Conservation (phyloP, 768 basidiomycete species). For the Cystofilobasidium bisporidii region DNA sequence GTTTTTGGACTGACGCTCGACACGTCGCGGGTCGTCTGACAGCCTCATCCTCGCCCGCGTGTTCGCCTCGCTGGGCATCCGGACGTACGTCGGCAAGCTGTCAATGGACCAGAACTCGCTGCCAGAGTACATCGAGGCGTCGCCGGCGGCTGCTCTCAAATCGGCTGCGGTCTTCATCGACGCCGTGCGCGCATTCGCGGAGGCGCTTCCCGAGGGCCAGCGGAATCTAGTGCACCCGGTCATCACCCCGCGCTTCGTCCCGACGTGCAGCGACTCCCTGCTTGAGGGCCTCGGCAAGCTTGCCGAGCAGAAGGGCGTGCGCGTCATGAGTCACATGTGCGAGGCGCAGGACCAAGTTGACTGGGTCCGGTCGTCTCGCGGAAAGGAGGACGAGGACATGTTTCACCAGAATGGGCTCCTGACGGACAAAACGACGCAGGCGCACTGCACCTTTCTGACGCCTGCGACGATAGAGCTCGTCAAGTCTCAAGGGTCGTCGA, state of each 20-base stretch:
- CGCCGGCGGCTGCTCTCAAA: slow-evolving; percentile 45
- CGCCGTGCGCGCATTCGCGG: slow-evolving; percentile 44
- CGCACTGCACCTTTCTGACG: slow-evolving; percentile 78
- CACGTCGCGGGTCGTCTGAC: no score
- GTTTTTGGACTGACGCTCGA: no score
- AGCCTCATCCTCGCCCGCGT: slow-evolving; percentile 68
- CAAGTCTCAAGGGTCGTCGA: slow-evolving; percentile 47
- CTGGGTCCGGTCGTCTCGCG: slow-evolving; percentile 55
- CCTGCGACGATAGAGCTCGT: slow-evolving; percentile 49
- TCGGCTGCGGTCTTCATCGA: slow-evolving; percentile 54
- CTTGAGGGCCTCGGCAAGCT: slow-evolving; percentile 55
- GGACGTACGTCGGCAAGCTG: slow-evolving; percentile 79
- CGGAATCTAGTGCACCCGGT: slow-evolving; percentile 55
- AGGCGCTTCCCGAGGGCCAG: slow-evolving; percentile 43
- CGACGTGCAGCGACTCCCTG: slow-evolving; percentile 69
- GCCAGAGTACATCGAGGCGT: slow-evolving; percentile 57
- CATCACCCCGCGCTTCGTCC: slow-evolving; percentile 79
- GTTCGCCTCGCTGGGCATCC: slow-evolving; percentile 61
- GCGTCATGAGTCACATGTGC: slow-evolving; percentile 72
- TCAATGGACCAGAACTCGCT: slow-evolving; percentile 76
- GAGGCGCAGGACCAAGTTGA: slow-evolving; percentile 68
- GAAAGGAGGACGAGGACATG: slow-evolving; percentile 58
- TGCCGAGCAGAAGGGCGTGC: slow-evolving; percentile 45
- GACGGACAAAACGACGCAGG: slow-evolving; percentile 61
- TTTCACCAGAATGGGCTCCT: slow-evolving; percentile 63